Conservation (phyloP, 331 rosid genomes). For the Acacia concinna region DNA sequence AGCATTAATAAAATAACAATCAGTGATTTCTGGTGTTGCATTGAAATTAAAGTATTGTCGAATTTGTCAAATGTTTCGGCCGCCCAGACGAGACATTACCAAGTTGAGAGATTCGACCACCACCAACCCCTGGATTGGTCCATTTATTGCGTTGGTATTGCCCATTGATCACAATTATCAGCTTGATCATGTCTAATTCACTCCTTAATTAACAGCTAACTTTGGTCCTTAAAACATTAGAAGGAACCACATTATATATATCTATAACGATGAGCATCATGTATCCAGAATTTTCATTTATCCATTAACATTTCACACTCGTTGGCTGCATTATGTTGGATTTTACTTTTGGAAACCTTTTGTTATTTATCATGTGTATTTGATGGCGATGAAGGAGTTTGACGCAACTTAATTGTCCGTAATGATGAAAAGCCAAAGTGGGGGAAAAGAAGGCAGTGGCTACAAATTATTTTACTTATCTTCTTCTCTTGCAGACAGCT, state of each 20-base stretch:
- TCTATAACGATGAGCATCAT: too few species aligned
- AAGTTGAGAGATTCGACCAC: slow-evolving; percentile 44
- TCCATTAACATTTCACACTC: too few species aligned
- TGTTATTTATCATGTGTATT: slow-evolving; percentile 32
- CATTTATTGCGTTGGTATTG: slow-evolving; percentile 39
- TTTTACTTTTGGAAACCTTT: not conserved
- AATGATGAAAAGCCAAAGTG: not conserved
- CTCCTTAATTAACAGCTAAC: not conserved
- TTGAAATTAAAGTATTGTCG: slow-evolving; percentile 39
- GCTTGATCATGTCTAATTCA: not conserved
- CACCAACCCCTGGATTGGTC: slow-evolving; percentile 52
- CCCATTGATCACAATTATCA: not conserved
- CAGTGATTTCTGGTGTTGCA: slow-evolving; percentile 32
- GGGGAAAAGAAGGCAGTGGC: not conserved
- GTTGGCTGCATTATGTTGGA: slow-evolving; percentile 16
- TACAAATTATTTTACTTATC: not conserved
- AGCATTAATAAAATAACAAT: slow-evolving; percentile 9
- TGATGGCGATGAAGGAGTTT: slow-evolving; percentile 33
- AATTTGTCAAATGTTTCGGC: slow-evolving; percentile 36
- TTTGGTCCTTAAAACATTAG: not conserved
- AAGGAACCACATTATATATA: not conserved
- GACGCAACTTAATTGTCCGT: not conserved
- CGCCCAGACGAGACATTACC: slow-evolving; percentile 39
- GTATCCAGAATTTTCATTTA: too few species aligned
- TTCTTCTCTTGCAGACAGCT: slow-evolving; percentile 31